A percentile compares a stretch with the other conserved stretches of the same genome.
phyloP scores from a whole-genome alignment of 2,329 filamentous ascomycete genomes.

The Aspergillus viridinutans region DNA sequence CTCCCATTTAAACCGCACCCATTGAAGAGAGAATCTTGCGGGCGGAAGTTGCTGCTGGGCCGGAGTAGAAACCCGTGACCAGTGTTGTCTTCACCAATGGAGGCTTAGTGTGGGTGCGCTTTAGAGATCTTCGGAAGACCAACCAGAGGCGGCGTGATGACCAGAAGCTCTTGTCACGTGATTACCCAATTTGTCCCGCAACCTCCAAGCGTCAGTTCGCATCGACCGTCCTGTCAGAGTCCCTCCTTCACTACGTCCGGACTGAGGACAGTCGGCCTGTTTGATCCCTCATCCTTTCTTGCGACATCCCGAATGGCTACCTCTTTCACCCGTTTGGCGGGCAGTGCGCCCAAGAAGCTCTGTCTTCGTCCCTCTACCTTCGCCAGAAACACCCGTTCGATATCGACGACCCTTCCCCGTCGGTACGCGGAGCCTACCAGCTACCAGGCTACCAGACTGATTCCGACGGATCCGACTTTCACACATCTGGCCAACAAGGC shows the following conservation, averaged over 20 bases:
- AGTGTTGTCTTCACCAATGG: background rate
- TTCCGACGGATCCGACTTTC: conserved; percentile 57
- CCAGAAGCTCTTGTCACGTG: conserved; percentile 33
- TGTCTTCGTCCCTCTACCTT: conserved; percentile 51
- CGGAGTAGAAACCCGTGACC: background rate
- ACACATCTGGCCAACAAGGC: conserved; percentile 41
- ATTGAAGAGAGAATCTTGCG: background rate
- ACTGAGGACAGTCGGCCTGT: conserved; percentile 30
- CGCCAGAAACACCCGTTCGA: conserved; percentile 45
- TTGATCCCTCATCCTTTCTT: conserved; percentile 17
- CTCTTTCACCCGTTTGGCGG: conserved; percentile 56
- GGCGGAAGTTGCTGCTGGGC: background rate
- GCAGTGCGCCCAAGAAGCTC: conserved; percentile 57
- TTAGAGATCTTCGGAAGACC: conserved; percentile 19
- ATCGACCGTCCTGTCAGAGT: conserved; percentile 28
- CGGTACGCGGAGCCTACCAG: conserved; percentile 48
- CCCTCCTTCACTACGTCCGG: conserved; percentile 35
- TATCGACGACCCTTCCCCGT: conserved; percentile 54
- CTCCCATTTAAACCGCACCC: conserved; percentile 15
- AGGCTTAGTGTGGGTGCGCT: conserved; percentile 8
- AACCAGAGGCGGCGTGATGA: conserved; percentile 35
- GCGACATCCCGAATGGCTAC: conserved; percentile 51
- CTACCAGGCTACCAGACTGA: conserved; percentile 51
- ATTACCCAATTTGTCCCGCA: conserved; percentile 32
- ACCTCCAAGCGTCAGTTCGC: conserved; percentile 27